Conservation (phyloP, 2,329 filamentous ascomycete genomes). For the Botryotinia convoluta region DNA sequence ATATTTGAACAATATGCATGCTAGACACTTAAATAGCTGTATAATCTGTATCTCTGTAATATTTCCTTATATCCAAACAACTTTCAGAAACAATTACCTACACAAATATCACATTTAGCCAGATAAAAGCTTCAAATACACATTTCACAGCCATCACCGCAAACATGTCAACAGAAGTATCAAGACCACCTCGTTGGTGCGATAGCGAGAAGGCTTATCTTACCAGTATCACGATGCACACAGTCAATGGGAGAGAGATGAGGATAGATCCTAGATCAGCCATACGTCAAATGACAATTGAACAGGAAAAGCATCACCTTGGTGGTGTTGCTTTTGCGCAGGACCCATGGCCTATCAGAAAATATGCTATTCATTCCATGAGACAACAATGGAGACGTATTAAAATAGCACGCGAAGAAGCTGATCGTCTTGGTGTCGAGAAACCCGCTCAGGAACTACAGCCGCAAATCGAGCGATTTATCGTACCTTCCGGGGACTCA, state of each 20-base stretch:
- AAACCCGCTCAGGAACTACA: background rate
- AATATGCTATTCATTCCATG: rapidly evolving
- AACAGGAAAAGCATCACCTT: background rate
- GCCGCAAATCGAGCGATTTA: background rate
- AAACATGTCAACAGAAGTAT: background rate
- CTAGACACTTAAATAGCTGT: background rate
- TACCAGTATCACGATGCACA: background rate
- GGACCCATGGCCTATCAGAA: background rate
- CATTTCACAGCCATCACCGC: background rate
- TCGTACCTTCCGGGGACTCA: background rate
- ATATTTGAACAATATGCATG: background rate
- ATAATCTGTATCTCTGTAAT: background rate
- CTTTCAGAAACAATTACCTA: background rate
- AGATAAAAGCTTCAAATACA: background rate
- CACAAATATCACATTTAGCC: background rate
- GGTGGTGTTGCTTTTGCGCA: background rate
- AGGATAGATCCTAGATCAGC: background rate
- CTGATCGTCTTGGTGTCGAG: no score
- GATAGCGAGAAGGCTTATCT: background rate
- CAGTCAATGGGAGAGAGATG: background rate
- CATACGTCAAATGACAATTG: background rate
- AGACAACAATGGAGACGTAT: rapidly evolving
- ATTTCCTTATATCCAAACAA: background rate
- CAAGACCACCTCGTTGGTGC: background rate
- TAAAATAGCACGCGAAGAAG: no score